Evolutionary conservation across 2,329 filamentous ascomycete species (phyloP).

Genomic region (Fusarium mundagurra): DNA sequence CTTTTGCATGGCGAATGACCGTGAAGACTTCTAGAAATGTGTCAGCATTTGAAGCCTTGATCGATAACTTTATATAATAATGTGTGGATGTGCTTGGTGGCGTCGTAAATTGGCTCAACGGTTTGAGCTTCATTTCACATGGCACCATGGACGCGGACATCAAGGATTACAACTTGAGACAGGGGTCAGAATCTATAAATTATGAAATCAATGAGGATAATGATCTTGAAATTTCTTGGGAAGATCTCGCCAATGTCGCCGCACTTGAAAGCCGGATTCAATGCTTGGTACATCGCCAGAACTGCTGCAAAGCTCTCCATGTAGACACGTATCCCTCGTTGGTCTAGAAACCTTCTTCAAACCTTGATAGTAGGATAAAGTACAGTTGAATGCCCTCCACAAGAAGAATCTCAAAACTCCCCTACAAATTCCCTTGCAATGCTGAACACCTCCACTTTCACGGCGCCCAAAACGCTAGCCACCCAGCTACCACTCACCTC

Average conservation of each 20-base stretch:
- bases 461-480: background rate
- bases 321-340: no score
- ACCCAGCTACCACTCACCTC: rapidly evolving
- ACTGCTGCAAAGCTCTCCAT: no score
- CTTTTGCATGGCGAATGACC: background rate
- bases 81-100: rapidly evolving
- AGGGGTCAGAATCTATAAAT: rapidly evolving
- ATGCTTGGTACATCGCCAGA: rapidly evolving
- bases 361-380: background rate
- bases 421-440: no score
- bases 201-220: rapidly evolving
- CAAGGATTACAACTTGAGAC: rapidly evolving
- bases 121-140: background rate
- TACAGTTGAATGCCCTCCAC: background rate
- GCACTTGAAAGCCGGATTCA: background rate
- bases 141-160: rapidly evolving
- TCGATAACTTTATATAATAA: rapidly evolving
- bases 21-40: background rate
- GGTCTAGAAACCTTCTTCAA: background rate
- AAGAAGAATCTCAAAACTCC: rapidly evolving
- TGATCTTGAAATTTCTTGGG: rapidly evolving
- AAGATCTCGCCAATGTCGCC: rapidly evolving
- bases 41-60: rapidly evolving
- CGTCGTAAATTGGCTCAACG: rapidly evolving
- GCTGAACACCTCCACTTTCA: background rate